Percentiles rank a stretch among this genome's conserved stretches.
Conservation (phyloP, 1,284 basidiomycete species). For the Wolfiporia cocos region DNA sequence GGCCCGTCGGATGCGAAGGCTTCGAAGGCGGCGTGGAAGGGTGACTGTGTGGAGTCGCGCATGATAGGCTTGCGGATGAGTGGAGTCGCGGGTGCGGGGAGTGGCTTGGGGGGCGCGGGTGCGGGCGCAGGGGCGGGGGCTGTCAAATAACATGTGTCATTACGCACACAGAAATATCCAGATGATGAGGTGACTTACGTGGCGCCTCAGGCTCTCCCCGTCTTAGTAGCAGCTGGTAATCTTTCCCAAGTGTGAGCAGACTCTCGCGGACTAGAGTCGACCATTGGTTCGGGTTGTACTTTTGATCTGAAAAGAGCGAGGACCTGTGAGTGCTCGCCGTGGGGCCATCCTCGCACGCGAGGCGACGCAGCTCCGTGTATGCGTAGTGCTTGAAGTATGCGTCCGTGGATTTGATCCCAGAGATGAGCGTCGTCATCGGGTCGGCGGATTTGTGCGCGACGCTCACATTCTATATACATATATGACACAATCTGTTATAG, state of each 20-base stretch:
- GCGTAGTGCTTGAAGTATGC: slow-evolving; percentile 50
- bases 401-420: slow-evolving; percentile 49
- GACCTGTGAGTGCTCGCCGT: slow-evolving; percentile 37
- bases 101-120: slow-evolving; percentile 17
- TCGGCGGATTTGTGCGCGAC: slow-evolving; percentile 39
- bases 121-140: slow-evolving; percentile 18
- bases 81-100: slow-evolving; percentile 30
- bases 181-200: slow-evolving; percentile 15
- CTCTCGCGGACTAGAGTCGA: slow-evolving; percentile 49
- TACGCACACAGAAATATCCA: background rate
- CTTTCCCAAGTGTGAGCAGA: slow-evolving; percentile 53
- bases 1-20: slow-evolving; percentile 53
- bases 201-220: slow-evolving; percentile 38
- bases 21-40: slow-evolving; percentile 44
- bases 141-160: background rate
- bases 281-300: slow-evolving; percentile 62
- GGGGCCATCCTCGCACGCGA: slow-evolving; percentile 36
- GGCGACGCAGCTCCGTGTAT: slow-evolving; percentile 43
- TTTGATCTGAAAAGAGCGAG: slow-evolving; percentile 65
- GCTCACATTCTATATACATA: slow-evolving; percentile 31
- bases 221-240: slow-evolving; percentile 54
- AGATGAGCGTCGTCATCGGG: slow-evolving; percentile 46
- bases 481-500: background rate
- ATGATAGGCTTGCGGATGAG: slow-evolving; percentile 46
- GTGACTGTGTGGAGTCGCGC: slow-evolving; percentile 33